A percentile compares a stretch with the other conserved stretches of the same genome.
These are phyloP conservation scores for Exophiala alcalophila DNA, from an alignment of 2,329 filamentous ascomycete species.

Conservation along the genomic window DNA sequence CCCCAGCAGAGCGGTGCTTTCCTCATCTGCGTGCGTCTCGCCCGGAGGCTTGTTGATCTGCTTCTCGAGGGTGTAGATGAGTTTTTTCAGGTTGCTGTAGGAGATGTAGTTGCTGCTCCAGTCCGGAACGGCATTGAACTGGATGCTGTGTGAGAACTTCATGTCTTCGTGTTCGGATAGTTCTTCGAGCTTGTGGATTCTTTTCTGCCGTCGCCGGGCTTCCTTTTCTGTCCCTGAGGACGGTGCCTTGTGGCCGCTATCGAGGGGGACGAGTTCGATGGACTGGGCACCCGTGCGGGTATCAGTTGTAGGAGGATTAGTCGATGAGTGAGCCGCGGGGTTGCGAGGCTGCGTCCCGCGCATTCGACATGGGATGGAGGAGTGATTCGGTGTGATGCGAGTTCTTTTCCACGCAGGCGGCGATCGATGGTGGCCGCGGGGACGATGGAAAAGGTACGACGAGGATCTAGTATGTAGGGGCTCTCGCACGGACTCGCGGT, in stretches of 20 bases:
- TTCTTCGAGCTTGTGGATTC: slow-evolving; percentile 27
- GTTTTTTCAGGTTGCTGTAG: slow-evolving; percentile 98
- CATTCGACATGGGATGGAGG: slow-evolving; percentile 23
- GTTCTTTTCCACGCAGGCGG: too few species aligned
- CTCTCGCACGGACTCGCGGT: too few species aligned
- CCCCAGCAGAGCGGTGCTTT: slow-evolving; percentile 78
- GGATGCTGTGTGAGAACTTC: slow-evolving; percentile 99
- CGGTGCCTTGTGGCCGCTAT: slow-evolving; percentile 1
- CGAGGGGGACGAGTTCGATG: slow-evolving; percentile 24
- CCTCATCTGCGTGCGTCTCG: slow-evolving; percentile 61
- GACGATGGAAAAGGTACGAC: not conserved
- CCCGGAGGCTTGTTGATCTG: slow-evolving; percentile 62
- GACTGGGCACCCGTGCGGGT: slow-evolving; percentile 9
- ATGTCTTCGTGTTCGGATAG: slow-evolving; percentile 51
- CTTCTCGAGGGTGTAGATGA: slow-evolving; percentile 95
- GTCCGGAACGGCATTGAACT: slow-evolving; percentile 99
- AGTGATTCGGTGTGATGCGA: too few species aligned
- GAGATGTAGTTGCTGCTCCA: slow-evolving; percentile 98
- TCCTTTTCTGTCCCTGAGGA: slow-evolving; percentile 1
- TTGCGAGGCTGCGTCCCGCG: slow-evolving; percentile 20
- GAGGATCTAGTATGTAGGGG: not conserved
- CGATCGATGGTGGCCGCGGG: too few species aligned
- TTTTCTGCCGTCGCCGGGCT: slow-evolving; percentile 17
- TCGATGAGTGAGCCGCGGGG: slow-evolving; percentile 7
- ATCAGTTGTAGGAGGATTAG: slow-evolving; percentile 4